Percentiles rank a stretch among this genome's conserved stretches.
Conservation (phyloP, 2,329 filamentous ascomycete genomes). For the Alternaria triticina region DNA sequence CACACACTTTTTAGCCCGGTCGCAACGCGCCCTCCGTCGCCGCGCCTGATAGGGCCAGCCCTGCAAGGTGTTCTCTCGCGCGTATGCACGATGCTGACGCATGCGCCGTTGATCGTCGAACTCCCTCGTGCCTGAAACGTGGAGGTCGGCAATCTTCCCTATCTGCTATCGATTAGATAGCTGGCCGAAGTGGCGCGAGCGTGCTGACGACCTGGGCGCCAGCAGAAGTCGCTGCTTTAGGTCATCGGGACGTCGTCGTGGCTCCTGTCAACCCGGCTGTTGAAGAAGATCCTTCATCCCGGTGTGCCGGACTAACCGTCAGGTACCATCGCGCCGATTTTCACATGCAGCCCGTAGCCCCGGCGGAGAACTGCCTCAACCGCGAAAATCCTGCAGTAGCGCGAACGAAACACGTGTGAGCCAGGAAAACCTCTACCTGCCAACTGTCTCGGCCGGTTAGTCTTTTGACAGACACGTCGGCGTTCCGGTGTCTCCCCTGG, state of each 20-base stretch:
- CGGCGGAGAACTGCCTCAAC: background rate
- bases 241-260: background rate
- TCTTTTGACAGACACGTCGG: conserved; percentile 1
- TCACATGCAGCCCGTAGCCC: conserved; percentile 1
- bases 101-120: conserved; percentile 2
- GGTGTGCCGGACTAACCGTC: conserved; percentile 4
- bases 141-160: conserved; percentile 18
- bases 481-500: background rate
- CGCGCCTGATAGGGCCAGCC: background rate
- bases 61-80: conserved; percentile 3
- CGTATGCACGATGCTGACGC: conserved; percentile 8
- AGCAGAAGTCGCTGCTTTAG: background rate
- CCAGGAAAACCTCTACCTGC: conserved; percentile 5
- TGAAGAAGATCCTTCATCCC: background rate
- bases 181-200: conserved; percentile 18
- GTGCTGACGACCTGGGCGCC: background rate
- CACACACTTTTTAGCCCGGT: background rate
- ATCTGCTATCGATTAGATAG: conserved; percentile 29
- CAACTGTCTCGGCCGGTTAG: conserved; percentile 1
- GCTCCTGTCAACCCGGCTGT: conserved; percentile 2
- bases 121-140: conserved; percentile 9
- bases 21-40: background rate
- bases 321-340: background rate
- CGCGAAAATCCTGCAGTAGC: conserved; percentile 10
- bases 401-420: background rate